phyloP scores from a whole-genome alignment of 257 asterid species.

The Ilex asprella region DNA sequence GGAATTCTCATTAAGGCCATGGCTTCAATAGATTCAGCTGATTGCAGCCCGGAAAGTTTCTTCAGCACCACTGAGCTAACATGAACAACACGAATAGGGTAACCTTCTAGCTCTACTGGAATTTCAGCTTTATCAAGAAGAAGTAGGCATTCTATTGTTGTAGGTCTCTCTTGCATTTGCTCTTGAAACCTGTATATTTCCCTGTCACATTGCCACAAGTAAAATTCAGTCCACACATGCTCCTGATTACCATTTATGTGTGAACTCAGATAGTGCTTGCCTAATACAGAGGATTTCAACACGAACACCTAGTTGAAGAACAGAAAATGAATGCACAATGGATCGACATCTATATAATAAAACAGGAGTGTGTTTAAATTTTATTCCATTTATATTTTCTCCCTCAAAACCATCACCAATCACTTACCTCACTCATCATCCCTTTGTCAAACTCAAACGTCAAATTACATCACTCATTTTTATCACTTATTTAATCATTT shows the following conservation, averaged over 20 bases:
- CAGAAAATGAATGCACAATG: too few relatives aligned
- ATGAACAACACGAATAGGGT: slow-evolving; percentile 29
- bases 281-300: background rate
- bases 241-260: background rate
- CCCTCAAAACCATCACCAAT: too few relatives aligned
- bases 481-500: too few relatives aligned
- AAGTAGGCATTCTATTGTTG: slow-evolving; percentile 57
- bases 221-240: background rate
- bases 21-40: slow-evolving; percentile 64
- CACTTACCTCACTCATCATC: too few relatives aligned
- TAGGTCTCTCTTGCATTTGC: slow-evolving; percentile 26
- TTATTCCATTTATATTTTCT: too few relatives aligned
- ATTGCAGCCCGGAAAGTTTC: slow-evolving; percentile 78
- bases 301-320: background rate
- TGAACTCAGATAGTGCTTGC: background rate
- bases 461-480: too few relatives aligned
- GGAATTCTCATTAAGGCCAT: slow-evolving; percentile 76
- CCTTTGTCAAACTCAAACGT: too few relatives aligned
- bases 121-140: slow-evolving; percentile 48
- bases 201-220: slow-evolving; percentile 34
- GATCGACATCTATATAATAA: background rate
- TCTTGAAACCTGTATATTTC: slow-evolving; percentile 52
- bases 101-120: slow-evolving; percentile 46
- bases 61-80: slow-evolving; percentile 66
- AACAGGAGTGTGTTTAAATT: too few relatives aligned